phyloP scores from a whole-genome alignment of 2,329 filamentous ascomycete species.

The Allantophomopsis cytisporea region DNA sequence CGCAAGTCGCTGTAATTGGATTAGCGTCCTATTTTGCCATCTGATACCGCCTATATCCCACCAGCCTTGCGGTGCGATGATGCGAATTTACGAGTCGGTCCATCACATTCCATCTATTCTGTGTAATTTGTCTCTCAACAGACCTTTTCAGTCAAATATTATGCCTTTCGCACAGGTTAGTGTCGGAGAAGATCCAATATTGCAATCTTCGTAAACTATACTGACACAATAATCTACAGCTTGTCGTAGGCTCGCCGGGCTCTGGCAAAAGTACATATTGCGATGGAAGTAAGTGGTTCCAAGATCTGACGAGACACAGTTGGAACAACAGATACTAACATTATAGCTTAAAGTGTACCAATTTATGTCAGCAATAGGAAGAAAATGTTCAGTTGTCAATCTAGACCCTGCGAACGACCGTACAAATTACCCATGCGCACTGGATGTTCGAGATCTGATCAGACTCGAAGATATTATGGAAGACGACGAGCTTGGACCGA shows the following conservation, averaged over 20 bases:
- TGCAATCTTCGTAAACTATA: background rate
- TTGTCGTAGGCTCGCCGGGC: constrained; percentile 88
- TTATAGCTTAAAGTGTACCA: constrained; percentile 57
- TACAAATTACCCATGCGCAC: constrained; percentile 74
- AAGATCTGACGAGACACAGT: background rate
- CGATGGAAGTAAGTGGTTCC: constrained; percentile 62
- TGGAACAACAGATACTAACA: too few species aligned
- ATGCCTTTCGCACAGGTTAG: constrained; percentile 20
- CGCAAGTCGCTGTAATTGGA: too few species aligned
- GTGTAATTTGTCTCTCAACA: too few species aligned
- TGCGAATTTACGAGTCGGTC: too few species aligned
- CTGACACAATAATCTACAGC: constrained; percentile 31
- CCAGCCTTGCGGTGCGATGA: too few species aligned
- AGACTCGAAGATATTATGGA: constrained; percentile 93
- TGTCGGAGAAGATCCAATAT: background rate
- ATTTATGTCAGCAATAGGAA: constrained; percentile 90
- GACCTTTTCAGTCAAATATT: background rate
- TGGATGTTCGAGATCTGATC: constrained; percentile 81
- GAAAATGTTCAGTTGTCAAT: constrained; percentile 90
- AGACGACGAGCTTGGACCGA: constrained; percentile 79
- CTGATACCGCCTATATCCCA: too few species aligned
- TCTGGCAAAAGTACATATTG: constrained; percentile 96
- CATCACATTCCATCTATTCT: too few species aligned
- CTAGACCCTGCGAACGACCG: constrained; percentile 94
- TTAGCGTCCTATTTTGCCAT: too few species aligned